phyloP scores from a whole-genome alignment of 2,329 filamentous ascomycete species.

The Alternaria novae-zelandiae region DNA sequence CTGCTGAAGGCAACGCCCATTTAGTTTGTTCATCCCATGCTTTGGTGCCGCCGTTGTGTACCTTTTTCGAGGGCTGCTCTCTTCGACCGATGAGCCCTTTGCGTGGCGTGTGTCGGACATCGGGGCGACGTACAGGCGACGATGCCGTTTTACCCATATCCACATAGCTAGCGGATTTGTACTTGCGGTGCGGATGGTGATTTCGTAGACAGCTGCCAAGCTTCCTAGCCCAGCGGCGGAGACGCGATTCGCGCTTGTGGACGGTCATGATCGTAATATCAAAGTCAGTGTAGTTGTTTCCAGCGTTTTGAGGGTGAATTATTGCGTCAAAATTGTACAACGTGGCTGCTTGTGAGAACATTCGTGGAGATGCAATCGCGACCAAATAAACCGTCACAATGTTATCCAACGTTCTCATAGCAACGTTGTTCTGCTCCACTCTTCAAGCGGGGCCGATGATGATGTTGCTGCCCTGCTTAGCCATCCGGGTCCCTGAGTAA shows the following conservation, averaged over 20 bases:
- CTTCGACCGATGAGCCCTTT: background rate
- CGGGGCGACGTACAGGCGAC: background rate
- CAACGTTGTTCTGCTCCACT: background rate
- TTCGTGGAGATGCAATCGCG: background rate
- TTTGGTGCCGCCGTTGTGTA: background rate
- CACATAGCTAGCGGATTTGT: background rate
- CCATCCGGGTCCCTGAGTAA: background rate
- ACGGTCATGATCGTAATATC: background rate
- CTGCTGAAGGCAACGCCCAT: constrained; percentile 4
- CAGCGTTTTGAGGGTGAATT: background rate
- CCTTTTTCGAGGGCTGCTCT: background rate
- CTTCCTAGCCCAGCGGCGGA: constrained; percentile 8
- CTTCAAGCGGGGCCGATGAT: constrained; percentile 2
- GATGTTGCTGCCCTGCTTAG: background rate
- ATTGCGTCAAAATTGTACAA: background rate
- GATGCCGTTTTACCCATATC: background rate
- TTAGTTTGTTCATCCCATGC: background rate
- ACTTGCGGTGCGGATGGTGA: constrained; percentile 4
- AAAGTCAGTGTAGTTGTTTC: background rate
- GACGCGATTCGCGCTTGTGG: constrained; percentile 3
- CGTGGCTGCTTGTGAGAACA: background rate
- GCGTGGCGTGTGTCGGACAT: background rate
- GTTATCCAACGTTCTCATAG: background rate
- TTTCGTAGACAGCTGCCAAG: constrained; percentile 6
- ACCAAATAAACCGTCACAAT: background rate